Base-by-base conservation (phyloP, 768 basidiomycete species). In the Boletus patriciae region DNA sequence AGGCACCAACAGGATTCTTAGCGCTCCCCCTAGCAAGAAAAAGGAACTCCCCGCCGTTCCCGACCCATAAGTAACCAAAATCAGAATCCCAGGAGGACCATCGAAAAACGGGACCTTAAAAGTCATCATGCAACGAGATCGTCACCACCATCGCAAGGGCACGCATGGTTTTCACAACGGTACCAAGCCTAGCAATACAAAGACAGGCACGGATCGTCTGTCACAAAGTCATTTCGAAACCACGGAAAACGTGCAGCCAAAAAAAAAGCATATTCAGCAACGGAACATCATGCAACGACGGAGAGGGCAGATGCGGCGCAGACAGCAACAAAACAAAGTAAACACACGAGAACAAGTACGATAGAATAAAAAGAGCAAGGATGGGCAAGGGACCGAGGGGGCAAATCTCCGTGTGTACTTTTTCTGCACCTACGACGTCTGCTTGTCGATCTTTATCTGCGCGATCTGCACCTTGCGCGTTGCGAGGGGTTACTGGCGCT, bases 171-270 rank as follows among this genome's bases (percentile, higher is more conserved):
- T 42, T 53, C 42, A 31, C 27, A 19, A 34, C 13, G n/a, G 18
- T 40, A 46, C 23, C 19, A 27, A 13, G 33, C 12, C 21, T 48
- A 58, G 27, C 41, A 38, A 31, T 49, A 58, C 55, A 58, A 27
- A 18, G 13, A 33, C 27, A 31, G 13, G 23, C 43, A 27, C 31
- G 18, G 12, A 25, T 31, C 5, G 10, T 44, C 11, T 13, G 27
- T 27, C 45, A 55, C 34, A 2, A 16, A 19, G 18, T 31, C 16
- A 27, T 36, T 8, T 57, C 27, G 16, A 38, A 41, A 41, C 18
- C 43, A 43, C 11, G 45, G n/a, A 4, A 11, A 48, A 31, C n/a
- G 33, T 21, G 36, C n/a, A 45, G 29, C 46, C 47, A 54, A 42
- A 56, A 57, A 42, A 42, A 43, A 51, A 31, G n/a, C 38, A n/a